phyloP scores from a whole-genome alignment of 805 yeast species.

The Starmerella vaccinii region DNA sequence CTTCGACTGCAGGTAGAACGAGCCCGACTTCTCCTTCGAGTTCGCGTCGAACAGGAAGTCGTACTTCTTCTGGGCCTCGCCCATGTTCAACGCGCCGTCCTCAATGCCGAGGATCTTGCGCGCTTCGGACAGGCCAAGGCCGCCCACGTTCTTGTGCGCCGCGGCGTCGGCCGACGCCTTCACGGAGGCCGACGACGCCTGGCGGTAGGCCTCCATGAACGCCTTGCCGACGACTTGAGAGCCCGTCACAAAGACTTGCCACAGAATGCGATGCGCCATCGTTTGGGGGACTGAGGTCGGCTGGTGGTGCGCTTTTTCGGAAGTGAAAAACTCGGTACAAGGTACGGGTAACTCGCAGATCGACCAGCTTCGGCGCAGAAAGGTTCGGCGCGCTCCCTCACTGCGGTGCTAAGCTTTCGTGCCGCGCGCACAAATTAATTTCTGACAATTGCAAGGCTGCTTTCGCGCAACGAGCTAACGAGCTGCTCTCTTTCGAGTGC shows the following conservation, averaged over 20 bases:
- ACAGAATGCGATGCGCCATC: constrained; percentile 82
- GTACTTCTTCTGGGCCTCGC: constrained; percentile 56
- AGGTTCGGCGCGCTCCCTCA: too few relatives aligned
- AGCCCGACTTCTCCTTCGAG: constrained; percentile 90
- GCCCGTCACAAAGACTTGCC: constrained; percentile 85
- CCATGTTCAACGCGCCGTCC: constrained; percentile 39
- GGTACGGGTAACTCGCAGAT: constrained; percentile 5
- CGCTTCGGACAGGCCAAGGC: constrained; percentile 80
- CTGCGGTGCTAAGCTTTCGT: too few relatives aligned
- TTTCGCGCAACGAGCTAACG: too few relatives aligned
- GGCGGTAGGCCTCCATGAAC: constrained; percentile 91
- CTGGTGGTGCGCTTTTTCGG: neutral
- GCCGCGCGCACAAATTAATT: neutral
- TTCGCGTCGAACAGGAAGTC: constrained; percentile 78
- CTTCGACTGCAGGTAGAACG: constrained; percentile 86
- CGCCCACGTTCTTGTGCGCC: constrained; percentile 44
- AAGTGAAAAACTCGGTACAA: neutral
- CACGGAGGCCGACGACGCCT: constrained; percentile 85
- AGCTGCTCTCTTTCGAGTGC: too few relatives aligned
- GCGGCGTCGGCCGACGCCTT: constrained; percentile 46
- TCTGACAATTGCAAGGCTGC: too few relatives aligned
- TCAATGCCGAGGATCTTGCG: constrained; percentile 81
- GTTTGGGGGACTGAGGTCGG: neutral
- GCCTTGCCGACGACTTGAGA: constrained; percentile 94
- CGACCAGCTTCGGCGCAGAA: too few relatives aligned